phyloP scores from a whole-genome alignment of 2,329 filamentous ascomycete species.

The Paramyrothecium roridum region DNA sequence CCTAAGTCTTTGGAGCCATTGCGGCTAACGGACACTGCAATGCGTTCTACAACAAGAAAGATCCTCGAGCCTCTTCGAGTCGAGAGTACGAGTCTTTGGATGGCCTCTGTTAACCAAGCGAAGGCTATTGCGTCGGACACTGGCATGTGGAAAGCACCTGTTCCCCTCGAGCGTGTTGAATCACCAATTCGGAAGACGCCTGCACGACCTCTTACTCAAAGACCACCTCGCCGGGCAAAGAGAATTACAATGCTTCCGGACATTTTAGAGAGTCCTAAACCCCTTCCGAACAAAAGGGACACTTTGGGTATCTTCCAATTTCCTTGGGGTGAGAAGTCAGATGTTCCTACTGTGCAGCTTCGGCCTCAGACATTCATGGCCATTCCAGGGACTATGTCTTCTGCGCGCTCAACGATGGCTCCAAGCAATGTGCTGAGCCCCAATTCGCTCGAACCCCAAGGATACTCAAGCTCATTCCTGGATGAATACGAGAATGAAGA shows the following conservation, averaged over 20 bases:
- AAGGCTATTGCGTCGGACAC: not conserved
- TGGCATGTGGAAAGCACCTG: not conserved
- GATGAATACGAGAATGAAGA: conserved; percentile 58
- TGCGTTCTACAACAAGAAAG: not conserved
- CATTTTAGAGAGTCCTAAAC: conserved; percentile 60
- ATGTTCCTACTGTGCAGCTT: conserved; percentile 44
- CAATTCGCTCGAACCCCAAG: conserved; percentile 16
- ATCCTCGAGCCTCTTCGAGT: not conserved
- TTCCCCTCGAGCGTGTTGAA: not conserved
- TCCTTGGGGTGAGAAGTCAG: conserved; percentile 62
- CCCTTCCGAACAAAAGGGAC: conserved; percentile 53
- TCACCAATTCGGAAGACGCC: conserved; percentile 1
- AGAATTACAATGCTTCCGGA: conserved; percentile 60
- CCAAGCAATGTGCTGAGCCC: conserved; percentile 1
- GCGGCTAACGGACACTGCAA: not conserved
- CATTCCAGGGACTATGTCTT: conserved; percentile 50
- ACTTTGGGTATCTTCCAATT: conserved; percentile 65
- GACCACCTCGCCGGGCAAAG: conserved; percentile 52
- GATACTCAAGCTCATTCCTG: conserved; percentile 53
- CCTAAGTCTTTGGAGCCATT: not conserved
- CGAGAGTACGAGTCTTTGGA: not conserved
- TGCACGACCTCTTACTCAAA: conserved; percentile 44
- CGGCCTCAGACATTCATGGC: conserved; percentile 36
- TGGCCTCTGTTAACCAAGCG: not conserved
- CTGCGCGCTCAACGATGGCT: not conserved